Percentiles rank a stretch among this genome's conserved stretches.
Conservation (phyloP, 345 rosid species). For the Aegle marmelos region DNA sequence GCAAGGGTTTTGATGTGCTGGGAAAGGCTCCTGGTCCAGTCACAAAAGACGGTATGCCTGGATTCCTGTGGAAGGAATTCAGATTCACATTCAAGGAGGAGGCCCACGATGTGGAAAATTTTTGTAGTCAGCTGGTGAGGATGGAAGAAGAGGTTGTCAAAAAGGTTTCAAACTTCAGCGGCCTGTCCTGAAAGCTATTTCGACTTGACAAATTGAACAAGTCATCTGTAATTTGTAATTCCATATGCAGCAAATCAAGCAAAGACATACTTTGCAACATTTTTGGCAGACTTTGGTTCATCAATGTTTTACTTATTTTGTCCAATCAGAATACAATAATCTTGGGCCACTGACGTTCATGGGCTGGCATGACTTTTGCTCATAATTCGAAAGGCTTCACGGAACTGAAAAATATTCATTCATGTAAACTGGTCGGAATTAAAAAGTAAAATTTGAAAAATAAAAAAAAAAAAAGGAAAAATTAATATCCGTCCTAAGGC, state of each 20-base stretch:
- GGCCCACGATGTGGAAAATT: constrained; percentile 46
- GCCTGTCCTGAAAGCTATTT: constrained; percentile 27
- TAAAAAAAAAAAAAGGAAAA: background rate
- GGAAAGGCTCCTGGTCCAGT: constrained; percentile 45
- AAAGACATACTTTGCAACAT: background rate
- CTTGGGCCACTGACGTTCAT: too few relatives aligned
- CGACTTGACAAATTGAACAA: background rate
- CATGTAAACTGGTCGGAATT: background rate
- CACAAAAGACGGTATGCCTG: constrained; percentile 24
- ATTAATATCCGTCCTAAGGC: background rate
- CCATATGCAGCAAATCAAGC: background rate
- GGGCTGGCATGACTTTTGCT: too few relatives aligned
- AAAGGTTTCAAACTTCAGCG: constrained; percentile 59
- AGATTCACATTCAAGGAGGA: constrained; percentile 58
- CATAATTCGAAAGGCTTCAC: too few relatives aligned
- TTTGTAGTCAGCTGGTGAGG: constrained; percentile 56
- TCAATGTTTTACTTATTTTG: background rate
- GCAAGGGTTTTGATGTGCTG: constrained; percentile 57
- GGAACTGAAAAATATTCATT: background rate
- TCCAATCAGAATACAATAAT: too few relatives aligned
- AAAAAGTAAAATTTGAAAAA: too few relatives aligned
- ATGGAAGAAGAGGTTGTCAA: constrained; percentile 70
- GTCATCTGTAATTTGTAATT: background rate
- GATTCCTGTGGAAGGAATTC: constrained; percentile 65
- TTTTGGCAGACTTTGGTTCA: background rate